Conservation (phyloP, 257 asterid genomes). For the Verbascum thapsus region DNA sequence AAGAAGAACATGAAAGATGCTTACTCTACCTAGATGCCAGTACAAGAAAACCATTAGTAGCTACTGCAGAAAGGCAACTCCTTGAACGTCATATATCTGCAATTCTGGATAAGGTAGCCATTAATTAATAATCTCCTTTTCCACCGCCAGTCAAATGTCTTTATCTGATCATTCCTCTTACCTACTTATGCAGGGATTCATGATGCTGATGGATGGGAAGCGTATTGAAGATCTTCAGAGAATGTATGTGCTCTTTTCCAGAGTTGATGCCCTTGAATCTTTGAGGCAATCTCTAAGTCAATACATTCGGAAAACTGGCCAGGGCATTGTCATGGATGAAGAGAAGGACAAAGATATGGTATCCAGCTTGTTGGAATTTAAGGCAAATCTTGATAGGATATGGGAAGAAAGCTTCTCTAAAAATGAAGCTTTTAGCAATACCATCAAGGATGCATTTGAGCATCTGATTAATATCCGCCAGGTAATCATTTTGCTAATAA, state of each 20-base stretch:
- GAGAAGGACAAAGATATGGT: conserved; percentile 99
- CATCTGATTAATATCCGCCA: conserved; percentile 93
- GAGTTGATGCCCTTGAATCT: conserved; percentile 83
- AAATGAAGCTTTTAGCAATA: conserved; percentile 88
- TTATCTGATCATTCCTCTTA: conserved; percentile 19
- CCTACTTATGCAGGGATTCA: conserved; percentile 69
- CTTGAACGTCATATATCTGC: conserved; percentile 79
- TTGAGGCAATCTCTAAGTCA: conserved; percentile 78
- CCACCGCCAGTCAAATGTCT: conserved; percentile 1
- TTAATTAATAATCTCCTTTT: neutral
- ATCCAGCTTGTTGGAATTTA: conserved; percentile 79
- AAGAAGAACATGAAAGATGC: conserved; percentile 95
- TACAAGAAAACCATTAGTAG: conserved; percentile 84
- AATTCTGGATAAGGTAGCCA: conserved; percentile 82
- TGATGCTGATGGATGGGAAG: conserved; percentile 80
- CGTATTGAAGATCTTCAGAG: conserved; percentile 91
- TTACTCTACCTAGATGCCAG: conserved; percentile 73
- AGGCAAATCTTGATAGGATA: conserved; percentile 80
- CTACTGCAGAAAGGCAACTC: conserved; percentile 84
- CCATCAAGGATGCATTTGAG: conserved; percentile 95
- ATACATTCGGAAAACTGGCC: conserved; percentile 89
- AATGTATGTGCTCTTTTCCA: conserved; percentile 70
- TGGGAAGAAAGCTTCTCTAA: conserved; percentile 89
- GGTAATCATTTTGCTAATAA: conserved; percentile 40
- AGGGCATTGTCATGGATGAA: conserved; percentile 85